A percentile compares a stretch with the other conserved stretches of the same genome.
Evolutionary conservation across 805 yeast species (phyloP).

Genomic region (Zygoascus tannicola): DNA sequence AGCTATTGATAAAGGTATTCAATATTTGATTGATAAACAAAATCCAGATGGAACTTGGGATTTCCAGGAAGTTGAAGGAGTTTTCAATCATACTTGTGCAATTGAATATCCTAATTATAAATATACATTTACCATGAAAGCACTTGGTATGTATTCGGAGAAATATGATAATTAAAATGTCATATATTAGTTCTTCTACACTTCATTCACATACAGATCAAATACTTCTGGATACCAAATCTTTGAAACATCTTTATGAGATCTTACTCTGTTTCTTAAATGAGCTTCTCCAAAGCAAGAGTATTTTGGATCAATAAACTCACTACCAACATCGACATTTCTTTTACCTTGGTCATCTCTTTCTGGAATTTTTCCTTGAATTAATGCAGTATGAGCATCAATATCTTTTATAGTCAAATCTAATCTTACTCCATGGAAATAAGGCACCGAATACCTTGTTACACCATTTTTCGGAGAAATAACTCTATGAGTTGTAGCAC

Average conservation of each 20-base stretch:
- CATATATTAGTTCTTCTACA: slow-evolving; percentile 3
- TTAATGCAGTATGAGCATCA: slow-evolving; percentile 17
- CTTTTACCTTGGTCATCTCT: slow-evolving; percentile 21
- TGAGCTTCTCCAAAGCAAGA: slow-evolving; percentile 34
- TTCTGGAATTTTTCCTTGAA: slow-evolving; percentile 24
- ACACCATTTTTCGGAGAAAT: slow-evolving; percentile 32
- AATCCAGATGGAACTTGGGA: slow-evolving; percentile 72
- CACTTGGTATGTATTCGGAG: slow-evolving; percentile 61
- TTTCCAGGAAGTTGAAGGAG: slow-evolving; percentile 85
- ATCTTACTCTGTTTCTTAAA: slow-evolving; percentile 32
- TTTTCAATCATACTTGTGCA: slow-evolving; percentile 88
- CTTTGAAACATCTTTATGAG: slow-evolving; percentile 34
- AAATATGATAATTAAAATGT: slow-evolving; percentile 7
- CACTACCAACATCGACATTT: slow-evolving; percentile 24
- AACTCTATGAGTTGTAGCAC: slow-evolving; percentile 51
- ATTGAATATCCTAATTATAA: slow-evolving; percentile 94
- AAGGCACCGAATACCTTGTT: slow-evolving; percentile 36
- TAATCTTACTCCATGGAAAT: slow-evolving; percentile 35
- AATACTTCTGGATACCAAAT: slow-evolving; percentile 33
- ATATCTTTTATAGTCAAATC: slow-evolving; percentile 25
- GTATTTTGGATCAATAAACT: slow-evolving; percentile 26
- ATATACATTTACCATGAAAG: slow-evolving; percentile 84
- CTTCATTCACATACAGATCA: slow-evolving; percentile 17
- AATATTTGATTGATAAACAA: slow-evolving; percentile 58
- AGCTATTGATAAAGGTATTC: slow-evolving; percentile 55